Base-by-base conservation (phyloP, 2,329 filamentous ascomycete species). In the Paecilomyces fulvus region DNA sequence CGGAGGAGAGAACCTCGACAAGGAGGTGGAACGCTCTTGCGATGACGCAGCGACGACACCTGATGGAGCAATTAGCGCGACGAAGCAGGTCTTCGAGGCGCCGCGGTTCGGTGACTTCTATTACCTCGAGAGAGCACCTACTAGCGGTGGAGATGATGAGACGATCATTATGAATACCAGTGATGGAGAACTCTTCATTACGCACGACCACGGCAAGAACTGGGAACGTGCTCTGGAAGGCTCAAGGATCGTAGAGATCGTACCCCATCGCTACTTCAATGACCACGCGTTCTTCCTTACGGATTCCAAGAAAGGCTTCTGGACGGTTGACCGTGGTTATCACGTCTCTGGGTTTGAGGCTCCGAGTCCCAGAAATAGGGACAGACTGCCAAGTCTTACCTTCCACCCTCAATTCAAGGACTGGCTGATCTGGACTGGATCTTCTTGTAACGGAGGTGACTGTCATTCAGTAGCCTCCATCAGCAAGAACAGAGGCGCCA, bases 391-490 rank as follows among this genome's bases (percentile, higher is more conserved):
- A 17, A 79, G 91, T 48, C 71, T 89, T 63, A 79, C 80, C 33
- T 99, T 99, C 75, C 94, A 99, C 65, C 88, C 91, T 1, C 84
- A 87, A 63, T 83, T 88, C 65, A 88, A 87, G 68, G 88, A 96
- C 65, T 96, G 91, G 90, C 79, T 97, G 49, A 88, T 99, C 59
- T 97, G 92, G 91, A 84, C 88, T 52, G 92, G 92, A 43, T 76
- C 76, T 9, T 76, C 84, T 61, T 82, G 87, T 59, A 95, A 90
- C 68, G 82, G 85, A 3, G 78, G 77, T 14, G 74, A 82, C 31
- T 96, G 92, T 70, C 86, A 89, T 64, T 79, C 79, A 0, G 83
- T 88, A 59, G 90, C 92, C 1, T 90, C 88, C 49, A 79, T 90
- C 56, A 90, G 89, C 33, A 85, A 78, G 30, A 90, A 96, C 67